phyloP scores from a whole-genome alignment of 148 eudicot genomes.

The Linanthus parryae region DNA sequence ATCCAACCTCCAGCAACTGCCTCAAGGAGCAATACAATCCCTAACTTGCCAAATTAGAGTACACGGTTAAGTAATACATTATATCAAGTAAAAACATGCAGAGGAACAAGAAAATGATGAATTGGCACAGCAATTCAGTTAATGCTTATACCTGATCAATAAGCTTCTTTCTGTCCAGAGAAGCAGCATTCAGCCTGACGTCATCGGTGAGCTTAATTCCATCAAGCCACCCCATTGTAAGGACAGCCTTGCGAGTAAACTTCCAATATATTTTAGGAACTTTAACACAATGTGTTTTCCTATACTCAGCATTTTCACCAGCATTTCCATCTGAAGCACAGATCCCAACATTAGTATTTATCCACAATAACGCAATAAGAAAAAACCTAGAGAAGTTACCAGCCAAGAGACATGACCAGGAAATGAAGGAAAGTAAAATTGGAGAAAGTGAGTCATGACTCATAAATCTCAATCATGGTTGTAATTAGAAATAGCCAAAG shows the following conservation, averaged over 20 bases:
- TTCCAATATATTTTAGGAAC: conserved; percentile 95
- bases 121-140: not conserved
- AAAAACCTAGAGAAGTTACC: too few relatives aligned
- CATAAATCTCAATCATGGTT: too few relatives aligned
- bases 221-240: conserved; percentile 97
- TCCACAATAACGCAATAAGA: too few relatives aligned
- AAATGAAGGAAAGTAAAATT: too few relatives aligned
- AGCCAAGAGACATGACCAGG: too few relatives aligned
- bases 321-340: too few relatives aligned
- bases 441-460: too few relatives aligned
- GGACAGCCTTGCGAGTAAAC: conserved; percentile 78
- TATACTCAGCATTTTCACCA: conserved; percentile 22
- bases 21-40: conserved; percentile 89
- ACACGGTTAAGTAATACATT: not conserved
- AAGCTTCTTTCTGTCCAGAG: conserved; percentile 65
- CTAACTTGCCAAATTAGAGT: conserved; percentile 24
- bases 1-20: conserved; percentile 96
- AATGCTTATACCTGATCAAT: conserved; percentile 64
- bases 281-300: conserved; percentile 40
- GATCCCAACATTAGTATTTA: too few relatives aligned
- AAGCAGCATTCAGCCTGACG: conserved; percentile 41
- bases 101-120: conserved; percentile 1
- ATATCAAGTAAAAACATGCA: not conserved
- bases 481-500: too few relatives aligned
- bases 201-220: conserved; percentile 94